These are phyloP conservation scores for Neofusicoccum cordaticola DNA, from an alignment of 2,329 filamentous ascomycete species.

Conservation along the genomic window DNA sequence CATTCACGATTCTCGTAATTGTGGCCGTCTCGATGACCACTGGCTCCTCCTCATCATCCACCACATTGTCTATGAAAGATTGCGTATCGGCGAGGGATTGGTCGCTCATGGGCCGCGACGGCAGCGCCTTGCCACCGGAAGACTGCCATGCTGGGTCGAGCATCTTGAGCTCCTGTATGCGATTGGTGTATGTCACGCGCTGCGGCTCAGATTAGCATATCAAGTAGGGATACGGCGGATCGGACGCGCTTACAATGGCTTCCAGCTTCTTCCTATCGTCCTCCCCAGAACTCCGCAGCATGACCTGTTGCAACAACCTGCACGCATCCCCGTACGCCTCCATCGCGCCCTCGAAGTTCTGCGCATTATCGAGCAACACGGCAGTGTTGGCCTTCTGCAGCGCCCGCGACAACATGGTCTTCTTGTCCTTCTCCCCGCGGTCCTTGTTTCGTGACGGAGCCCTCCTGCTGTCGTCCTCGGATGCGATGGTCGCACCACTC, in stretches of 20 bases:
- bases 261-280: constrained; percentile 90
- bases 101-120: constrained; percentile 65
- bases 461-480: constrained; percentile 14
- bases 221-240: not conserved
- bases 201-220: constrained; percentile 34
- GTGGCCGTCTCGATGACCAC: constrained; percentile 54
- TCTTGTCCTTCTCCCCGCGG: constrained; percentile 59
- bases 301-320: constrained; percentile 79
- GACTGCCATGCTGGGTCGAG: constrained; percentile 58
- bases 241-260: constrained; percentile 70
- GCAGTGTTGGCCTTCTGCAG: constrained; percentile 94
- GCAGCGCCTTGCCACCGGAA: constrained; percentile 68
- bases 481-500: constrained; percentile 12
- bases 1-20: constrained; percentile 52
- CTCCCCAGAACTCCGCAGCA: constrained; percentile 76
- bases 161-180: constrained; percentile 81
- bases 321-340: constrained; percentile 91
- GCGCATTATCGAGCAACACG: constrained; percentile 91
- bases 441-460: constrained; percentile 38
- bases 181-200: constrained; percentile 85
- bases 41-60: constrained; percentile 37
- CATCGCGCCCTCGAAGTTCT: constrained; percentile 88
- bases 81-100: constrained; percentile 45
- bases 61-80: constrained; percentile 28
- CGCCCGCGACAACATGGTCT: constrained; percentile 94